These are phyloP conservation scores for Lycium barbarum DNA, from an alignment of 257 asterid genomes.

Conservation along the genomic window DNA sequence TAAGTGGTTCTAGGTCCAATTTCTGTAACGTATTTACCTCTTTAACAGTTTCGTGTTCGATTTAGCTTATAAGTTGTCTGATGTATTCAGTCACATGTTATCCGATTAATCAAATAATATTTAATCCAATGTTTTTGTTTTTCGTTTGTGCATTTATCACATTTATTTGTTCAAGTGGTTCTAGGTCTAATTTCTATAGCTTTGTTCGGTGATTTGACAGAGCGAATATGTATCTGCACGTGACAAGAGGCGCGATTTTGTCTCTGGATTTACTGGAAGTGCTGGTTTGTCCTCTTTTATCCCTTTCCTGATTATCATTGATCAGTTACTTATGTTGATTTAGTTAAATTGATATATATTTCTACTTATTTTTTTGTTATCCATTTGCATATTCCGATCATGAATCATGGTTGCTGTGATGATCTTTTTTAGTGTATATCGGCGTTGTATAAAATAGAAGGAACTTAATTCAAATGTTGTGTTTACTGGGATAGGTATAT, in stretches of 20 bases:
- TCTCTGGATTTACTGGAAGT: slow-evolving; percentile 93
- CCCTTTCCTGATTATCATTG: background rate
- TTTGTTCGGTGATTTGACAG: slow-evolving; percentile 50
- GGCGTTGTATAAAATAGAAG: background rate
- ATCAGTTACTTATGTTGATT: background rate
- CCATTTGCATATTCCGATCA: background rate
- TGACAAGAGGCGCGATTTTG: slow-evolving; percentile 86
- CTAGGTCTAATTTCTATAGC: slow-evolving; percentile 29
- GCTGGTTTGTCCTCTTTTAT: slow-evolving; percentile 65
- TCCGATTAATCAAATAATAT: background rate
- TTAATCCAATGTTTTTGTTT: background rate
- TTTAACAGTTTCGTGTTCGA: no score
- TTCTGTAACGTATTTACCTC: no score
- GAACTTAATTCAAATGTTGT: slow-evolving; percentile 2
- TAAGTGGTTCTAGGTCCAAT: no score
- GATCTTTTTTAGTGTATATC: background rate
- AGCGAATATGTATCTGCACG: slow-evolving; percentile 93
- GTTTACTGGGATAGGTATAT: slow-evolving; percentile 67
- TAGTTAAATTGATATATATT: background rate
- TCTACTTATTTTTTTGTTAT: no score
- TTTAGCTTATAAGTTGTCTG: background rate
- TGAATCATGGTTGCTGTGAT: background rate
- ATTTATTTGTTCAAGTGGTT: slow-evolving; percentile 15
- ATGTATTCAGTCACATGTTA: background rate
- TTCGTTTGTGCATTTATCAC: background rate